Base-by-base conservation (phyloP, 352 stramenopile genomes). In the Pythium chondricola region DNA sequence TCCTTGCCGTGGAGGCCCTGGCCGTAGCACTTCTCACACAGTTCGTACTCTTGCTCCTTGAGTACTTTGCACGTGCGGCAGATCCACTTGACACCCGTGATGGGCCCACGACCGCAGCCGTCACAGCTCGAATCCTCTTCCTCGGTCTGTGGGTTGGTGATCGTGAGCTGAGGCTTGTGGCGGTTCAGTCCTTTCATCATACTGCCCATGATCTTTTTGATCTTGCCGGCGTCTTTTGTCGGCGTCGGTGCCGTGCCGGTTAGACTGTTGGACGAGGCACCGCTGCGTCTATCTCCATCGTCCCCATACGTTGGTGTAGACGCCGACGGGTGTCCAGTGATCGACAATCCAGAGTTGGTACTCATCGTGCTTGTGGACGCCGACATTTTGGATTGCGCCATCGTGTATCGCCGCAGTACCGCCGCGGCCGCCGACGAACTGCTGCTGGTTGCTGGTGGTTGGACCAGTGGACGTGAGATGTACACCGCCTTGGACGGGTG, bases 171-270 rank as follows among this genome's bases (percentile, higher is more conserved):
- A 21, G 66, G 65, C 48, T 85, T 85, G 67, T 84, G 73, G 18
- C 76, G 73, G 56, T 77, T 81, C 24, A 88, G 53, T 2, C 76
- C 71, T 41, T 84, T 74, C 58, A 82, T 82, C 5, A 88, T 63
- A 30, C 70, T 85, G 22, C 74, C 77, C 43, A 89, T 69, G 37
- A 89, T 78, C 49, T 89, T 89, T 54, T 89, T 89, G 58, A 85
- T 85, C 47, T 85, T 85, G 54, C 72, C 68, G 2, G 55, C 37
- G 42, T 83, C 68, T 33, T 77, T 71, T 7, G n/a, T 18, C 0
- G 33, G 25, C 13, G 36, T 25, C 20, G 39, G 48, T 2, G 41
- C 42, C 9, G 42, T 35, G 18, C 56, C 52, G 21, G 48, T 56
- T n/a, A 63, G 51, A 29, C 46, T 56, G 25, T 45, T 56, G n/a